Evolutionary conservation across 345 rosid species (phyloP), one percentile per base, ranked within the genome.

Genomic region (Brassica rapa): DNA sequence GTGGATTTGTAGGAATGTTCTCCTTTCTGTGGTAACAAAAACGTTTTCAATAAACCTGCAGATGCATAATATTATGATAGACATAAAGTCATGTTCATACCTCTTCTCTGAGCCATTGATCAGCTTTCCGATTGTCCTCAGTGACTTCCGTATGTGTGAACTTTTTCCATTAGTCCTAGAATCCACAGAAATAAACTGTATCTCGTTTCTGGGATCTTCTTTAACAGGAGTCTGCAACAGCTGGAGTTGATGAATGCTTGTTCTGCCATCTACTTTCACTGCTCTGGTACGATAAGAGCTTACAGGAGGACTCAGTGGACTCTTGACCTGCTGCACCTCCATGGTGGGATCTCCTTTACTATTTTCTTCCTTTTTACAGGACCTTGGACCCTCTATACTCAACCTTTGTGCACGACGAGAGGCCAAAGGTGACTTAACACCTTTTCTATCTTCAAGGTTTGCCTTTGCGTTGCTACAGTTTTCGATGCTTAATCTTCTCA

Each of bases 91-190:
- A 19, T 71, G 73, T 32, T 6, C 81, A 24, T 81, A 91, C 98
- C 96, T 86, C 83, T 86, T 95, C 73, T 95, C 96, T 8, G 92
- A 85, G 46, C 96, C 96, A 82, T 83, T 89, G 55, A 93, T 91
- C 65, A 95, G 84, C 81, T 91, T 93, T 73, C 97, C 98, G 4
- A 95, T 93, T 37, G 87, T 90, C 73, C 91, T 86, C 46, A 95
- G 82, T 32, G 98, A 95, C 85, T 90, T 93, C 80, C 94, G 85
- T 56, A 93, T 85, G 35, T 93, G 92, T 74, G 96, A 89, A 43
- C 88, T 86, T 84, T 87, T 93, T 46, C 91, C 91, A 62, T 71
- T 85, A 46, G 88, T 67, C 23, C 8, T 88, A 41, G 88, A 81
- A 73, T 83, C 89, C 57, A 86, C 69, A 59, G 86, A 69, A 85